Evolutionary conservation across 23 red algal species (phyloP).

Genomic region (Agarophyton chilense): DNA sequence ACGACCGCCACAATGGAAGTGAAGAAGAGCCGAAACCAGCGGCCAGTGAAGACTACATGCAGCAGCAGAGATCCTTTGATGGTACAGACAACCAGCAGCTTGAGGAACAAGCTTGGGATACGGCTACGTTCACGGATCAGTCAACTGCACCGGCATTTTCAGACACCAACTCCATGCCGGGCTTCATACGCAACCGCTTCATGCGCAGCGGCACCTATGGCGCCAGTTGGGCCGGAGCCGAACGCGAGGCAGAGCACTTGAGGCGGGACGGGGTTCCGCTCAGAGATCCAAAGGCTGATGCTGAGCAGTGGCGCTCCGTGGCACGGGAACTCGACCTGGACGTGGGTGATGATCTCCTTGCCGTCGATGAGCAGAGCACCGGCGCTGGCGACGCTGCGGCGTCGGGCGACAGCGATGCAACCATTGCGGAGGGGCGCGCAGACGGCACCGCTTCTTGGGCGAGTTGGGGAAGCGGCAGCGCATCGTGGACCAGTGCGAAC

Average conservation of each 20-base stretch:
- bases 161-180: not conserved
- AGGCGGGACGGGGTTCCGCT: conserved; percentile 22
- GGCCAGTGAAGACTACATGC: not conserved
- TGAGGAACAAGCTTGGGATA: not conserved
- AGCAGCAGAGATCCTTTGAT: conserved; percentile 32
- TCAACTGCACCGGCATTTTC: not conserved
- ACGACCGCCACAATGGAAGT: not conserved
- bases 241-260: conserved; percentile 39
- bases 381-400: not conserved
- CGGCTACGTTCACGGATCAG: not conserved
- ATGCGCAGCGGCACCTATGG: conserved; percentile 54
- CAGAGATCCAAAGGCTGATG: conserved; percentile 60
- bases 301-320: conserved; percentile 51
- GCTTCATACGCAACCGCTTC: conserved; percentile 37
- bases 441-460: conserved; percentile 27
- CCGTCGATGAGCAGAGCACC: not conserved
- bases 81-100: conserved; percentile 20
- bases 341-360: conserved; percentile 16
- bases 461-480: conserved; percentile 26
- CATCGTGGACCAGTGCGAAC: conserved; percentile 15
- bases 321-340: conserved; percentile 54
- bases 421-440: not conserved
- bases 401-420: not conserved
- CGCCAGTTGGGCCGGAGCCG: conserved; percentile 21
- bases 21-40: not conserved